These are phyloP conservation scores for Paramyrothecium roridum DNA, from an alignment of 2,329 filamentous ascomycete genomes.

Conservation along the genomic window DNA sequence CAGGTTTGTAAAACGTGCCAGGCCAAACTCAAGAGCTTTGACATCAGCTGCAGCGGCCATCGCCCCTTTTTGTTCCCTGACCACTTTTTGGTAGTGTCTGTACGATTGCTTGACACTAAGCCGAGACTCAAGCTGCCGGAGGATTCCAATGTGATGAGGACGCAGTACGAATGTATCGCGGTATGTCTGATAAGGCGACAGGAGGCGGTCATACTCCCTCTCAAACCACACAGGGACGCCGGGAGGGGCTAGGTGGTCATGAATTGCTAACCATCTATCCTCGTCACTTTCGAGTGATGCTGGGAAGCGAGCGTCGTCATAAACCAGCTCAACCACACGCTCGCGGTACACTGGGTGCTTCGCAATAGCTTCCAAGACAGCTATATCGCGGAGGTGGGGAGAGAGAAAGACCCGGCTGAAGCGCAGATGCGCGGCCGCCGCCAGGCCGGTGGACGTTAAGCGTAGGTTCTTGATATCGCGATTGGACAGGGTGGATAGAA, in stretches of 20 bases:
- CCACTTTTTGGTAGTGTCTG: slow-evolving; percentile 25
- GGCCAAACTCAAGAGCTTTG: slow-evolving; percentile 25
- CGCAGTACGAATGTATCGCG: too few species aligned
- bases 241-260: background rate
- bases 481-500: background rate
- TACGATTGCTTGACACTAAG: too few species aligned
- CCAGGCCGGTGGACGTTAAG: background rate
- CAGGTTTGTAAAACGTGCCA: slow-evolving; percentile 30
- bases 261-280: background rate
- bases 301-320: slow-evolving; percentile 13
- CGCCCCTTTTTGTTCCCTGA: slow-evolving; percentile 26
- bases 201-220: too few species aligned
- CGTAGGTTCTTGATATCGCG: slow-evolving; percentile 1
- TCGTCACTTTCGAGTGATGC: background rate
- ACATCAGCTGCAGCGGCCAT: slow-evolving; percentile 21
- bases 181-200: too few species aligned
- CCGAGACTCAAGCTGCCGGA: too few species aligned
- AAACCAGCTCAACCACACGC: slow-evolving; percentile 10
- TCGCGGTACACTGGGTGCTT: slow-evolving; percentile 8
- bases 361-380: slow-evolving; percentile 11
- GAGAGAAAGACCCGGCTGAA: slow-evolving; percentile 13
- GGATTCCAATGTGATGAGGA: background rate
- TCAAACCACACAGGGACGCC: too few species aligned
- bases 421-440: background rate
- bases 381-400: slow-evolving; percentile 9